Evolutionary conservation across 306 rosid genomes (phyloP), one percentile per base, ranked within the genome.

Genomic region (Ceratonia siliqua): DNA sequence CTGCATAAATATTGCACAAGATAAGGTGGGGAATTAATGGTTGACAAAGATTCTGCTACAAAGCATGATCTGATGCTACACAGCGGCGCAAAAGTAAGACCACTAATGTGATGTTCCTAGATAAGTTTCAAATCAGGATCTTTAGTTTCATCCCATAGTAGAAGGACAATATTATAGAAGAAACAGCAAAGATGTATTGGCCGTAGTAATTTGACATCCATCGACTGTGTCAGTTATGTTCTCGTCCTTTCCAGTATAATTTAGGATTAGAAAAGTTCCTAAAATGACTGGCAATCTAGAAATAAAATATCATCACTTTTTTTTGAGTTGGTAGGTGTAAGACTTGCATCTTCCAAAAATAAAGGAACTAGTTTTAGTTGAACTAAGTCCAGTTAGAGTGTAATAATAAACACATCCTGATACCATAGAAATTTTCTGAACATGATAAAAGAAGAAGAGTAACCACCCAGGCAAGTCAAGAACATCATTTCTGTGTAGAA

Each of bases 381-480:
- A 42, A 58, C 62, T 32, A 58, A 68, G 53, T 68, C 33, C 24
- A 33, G 62, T 58, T 68, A 67, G 53, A 48, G 35, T 18, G 61
- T 20, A 68, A 39, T 57, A 54, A 57, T 7, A 36, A 24, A 32
- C 43, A 68, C 41, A 75, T 49, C 35, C 45, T 35, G 46, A 49
- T 38, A 74, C 33, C 66, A 9, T 30, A 5, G 14, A 74, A 68
- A 46, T 74, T 62, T 41, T 41, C 68, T 39, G 6, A 9, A 18
- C 61, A 20, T 5, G 53, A 68, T 43, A 3, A 68, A 65, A 30
- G 20, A 59, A 49, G 28, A 67, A 74, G 30, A 58, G 49, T 39
- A 12, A 76, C 76, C 64, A 62, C 41, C 49, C 39, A 27, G 11
- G 48, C 66, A 67, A 58, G 71, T 36, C 43, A 61, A 70, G 12